These are phyloP conservation scores for Sextonia rubra DNA, from an alignment of 164 flowering plant genomes.

Conservation along the genomic window DNA sequence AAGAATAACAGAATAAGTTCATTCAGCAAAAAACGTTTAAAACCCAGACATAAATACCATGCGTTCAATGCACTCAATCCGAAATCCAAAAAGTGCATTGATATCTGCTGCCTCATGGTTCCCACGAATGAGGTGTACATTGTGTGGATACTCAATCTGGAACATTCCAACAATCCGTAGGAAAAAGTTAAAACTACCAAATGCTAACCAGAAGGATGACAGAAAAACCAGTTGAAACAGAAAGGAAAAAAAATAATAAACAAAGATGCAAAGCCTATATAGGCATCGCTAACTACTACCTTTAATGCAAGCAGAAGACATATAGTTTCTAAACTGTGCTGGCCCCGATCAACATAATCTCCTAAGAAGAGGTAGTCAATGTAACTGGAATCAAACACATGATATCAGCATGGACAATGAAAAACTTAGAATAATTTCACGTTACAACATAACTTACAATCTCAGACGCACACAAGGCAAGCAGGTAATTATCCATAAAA, in stretches of 20 bases:
- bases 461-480: too few species aligned
- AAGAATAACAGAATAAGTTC: neutral
- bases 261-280: neutral
- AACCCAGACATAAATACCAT: slow-evolving; percentile 50
- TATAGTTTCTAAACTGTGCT: slow-evolving; percentile 96
- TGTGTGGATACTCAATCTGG: slow-evolving; percentile 84
- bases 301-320: slow-evolving; percentile 88
- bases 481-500: too few species aligned
- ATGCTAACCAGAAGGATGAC: neutral
- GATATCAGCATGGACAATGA: slow-evolving; percentile 10
- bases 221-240: neutral
- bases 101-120: slow-evolving; percentile 99
- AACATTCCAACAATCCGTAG: slow-evolving; percentile 6
- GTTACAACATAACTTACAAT: neutral
- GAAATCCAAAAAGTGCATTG: slow-evolving; percentile 97
- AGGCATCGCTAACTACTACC: slow-evolving; percentile 33
- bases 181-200: neutral
- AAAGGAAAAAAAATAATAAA: neutral
- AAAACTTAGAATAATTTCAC: neutral
- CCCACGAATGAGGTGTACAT: slow-evolving; percentile 98
- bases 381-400: slow-evolving; percentile 53
- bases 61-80: slow-evolving; percentile 99
- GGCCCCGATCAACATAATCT: slow-evolving; percentile 99
- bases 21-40: neutral
- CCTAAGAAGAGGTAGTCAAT: slow-evolving; percentile 98